phyloP scores from a whole-genome alignment of 1,284 basidiomycete genomes.

The Phellinidium pouzarii region DNA sequence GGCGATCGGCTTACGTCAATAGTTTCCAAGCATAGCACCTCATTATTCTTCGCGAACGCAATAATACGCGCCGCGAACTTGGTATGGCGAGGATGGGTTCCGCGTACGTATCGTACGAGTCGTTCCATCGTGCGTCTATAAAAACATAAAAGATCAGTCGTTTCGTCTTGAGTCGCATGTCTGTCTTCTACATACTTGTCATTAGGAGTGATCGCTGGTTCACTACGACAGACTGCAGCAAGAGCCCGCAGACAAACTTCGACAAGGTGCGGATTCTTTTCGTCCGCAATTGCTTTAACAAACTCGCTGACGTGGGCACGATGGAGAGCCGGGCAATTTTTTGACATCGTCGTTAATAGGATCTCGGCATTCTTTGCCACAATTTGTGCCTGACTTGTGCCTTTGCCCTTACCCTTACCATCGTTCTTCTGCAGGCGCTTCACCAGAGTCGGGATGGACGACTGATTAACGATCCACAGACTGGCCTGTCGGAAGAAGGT shows the following conservation, averaged over 20 bases:
- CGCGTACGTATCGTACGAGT: constrained; percentile 53
- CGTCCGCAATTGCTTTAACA: constrained; percentile 61
- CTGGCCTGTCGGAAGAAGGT: constrained; percentile 68
- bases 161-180: constrained; percentile 5
- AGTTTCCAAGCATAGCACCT: constrained; percentile 45
- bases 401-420: constrained; percentile 25
- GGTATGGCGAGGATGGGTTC: constrained; percentile 62
- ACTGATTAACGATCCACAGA: constrained; percentile 77
- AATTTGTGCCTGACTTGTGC: constrained; percentile 30
- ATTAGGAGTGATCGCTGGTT: constrained; percentile 46
- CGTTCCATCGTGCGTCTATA: constrained; percentile 61
- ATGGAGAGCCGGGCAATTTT: constrained; percentile 69
- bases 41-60: constrained; percentile 49
- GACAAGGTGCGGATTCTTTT: constrained; percentile 50
- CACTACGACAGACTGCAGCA: constrained; percentile 56
- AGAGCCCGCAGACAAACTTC: constrained; percentile 74
- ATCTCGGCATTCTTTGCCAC: constrained; percentile 41
- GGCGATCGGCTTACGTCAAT: constrained; percentile 51
- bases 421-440: constrained; percentile 53
- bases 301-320: constrained; percentile 73
- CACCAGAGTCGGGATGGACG: constrained; percentile 76
- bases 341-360: constrained; percentile 63
- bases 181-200: constrained; percentile 56
- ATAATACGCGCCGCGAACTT: constrained; percentile 86
- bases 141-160: neutral